Evolutionary conservation across 2,329 filamentous ascomycete species (phyloP), one percentile per base, ranked within the genome.

Genomic region (Basipetospora chlamydospora): DNA sequence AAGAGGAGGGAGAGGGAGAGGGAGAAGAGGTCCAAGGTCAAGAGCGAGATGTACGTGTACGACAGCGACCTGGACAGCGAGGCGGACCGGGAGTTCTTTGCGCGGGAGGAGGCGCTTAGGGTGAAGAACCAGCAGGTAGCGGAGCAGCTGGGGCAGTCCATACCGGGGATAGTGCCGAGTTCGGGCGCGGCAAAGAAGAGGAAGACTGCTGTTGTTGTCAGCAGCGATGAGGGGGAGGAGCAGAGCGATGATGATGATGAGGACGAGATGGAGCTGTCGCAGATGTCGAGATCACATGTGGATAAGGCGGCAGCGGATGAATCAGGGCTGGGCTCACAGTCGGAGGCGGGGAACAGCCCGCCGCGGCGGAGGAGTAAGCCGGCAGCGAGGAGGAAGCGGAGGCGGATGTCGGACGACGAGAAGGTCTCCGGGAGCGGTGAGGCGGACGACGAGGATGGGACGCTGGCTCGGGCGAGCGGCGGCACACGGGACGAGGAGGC

Each of bases 41-140:
- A 95, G 64, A 92, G 82, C 48, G 77, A 78, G 17, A 58, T 88
- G 26, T 88, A 77, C 48, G 80, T 98, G 35, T 73, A 80, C 40
- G 77, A 79, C 26, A 85, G 80, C 45, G 90, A 96, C 51, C 78
- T 71, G n/a, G 85, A 94, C 49, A 75, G 70, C 23, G 84, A 86
- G 32, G 71, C 73, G 39, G 65, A 67, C 34, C 56, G 63, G 16
- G 74, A 71, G 15, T 95, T 95, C 57, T 95, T 88, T 56, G 75
- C 69, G 3, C 67, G 72, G 12, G 87, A 95, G 57, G 75, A 78
- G 53, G 60, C 68, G 44, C 44, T 45, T 37, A 23, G 48, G 18
- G 34, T 28, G n/a, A 38, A 29, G n/a, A 42, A 43, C 31, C 39
- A 43, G 35, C 26, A 40, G 39, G 22, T 39, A 33, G 20, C 35